These are phyloP conservation scores for Metschnikowia rubicola DNA, from an alignment of 805 yeast species.

Conservation along the genomic window DNA sequence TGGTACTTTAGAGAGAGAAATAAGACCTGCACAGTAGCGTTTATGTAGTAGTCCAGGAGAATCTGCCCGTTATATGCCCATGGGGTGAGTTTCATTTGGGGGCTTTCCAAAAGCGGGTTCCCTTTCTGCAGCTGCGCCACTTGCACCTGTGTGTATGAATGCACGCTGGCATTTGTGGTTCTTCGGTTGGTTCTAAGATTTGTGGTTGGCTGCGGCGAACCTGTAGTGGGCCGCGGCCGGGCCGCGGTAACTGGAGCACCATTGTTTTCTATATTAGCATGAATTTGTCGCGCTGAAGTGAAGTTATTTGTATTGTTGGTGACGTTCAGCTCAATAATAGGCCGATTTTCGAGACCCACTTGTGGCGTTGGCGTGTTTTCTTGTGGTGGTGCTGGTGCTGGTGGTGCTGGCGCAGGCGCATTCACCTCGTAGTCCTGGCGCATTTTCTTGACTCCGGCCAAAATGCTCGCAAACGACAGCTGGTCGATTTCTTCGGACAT, in stretches of 20 bases:
- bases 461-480: conserved; percentile 65
- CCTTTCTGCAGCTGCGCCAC: conserved; percentile 69
- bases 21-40: conserved; percentile 51
- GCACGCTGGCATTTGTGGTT: conserved; percentile 8
- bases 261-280: too few species aligned
- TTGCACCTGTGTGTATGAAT: conserved; percentile 34
- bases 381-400: not conserved
- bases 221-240: not conserved
- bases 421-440: conserved; percentile 40
- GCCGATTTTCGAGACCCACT: not conserved
- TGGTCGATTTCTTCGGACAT: conserved; percentile 37
- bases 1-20: conserved; percentile 70
- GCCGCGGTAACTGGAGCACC: too few species aligned
- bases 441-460: conserved; percentile 65
- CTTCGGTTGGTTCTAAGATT: not conserved
- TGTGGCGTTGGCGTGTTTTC: not conserved
- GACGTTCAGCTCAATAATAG: too few species aligned
- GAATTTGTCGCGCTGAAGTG: too few species aligned
- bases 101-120: conserved; percentile 59
- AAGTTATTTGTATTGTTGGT: too few species aligned
- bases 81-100: conserved; percentile 46
- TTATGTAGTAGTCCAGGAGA: conserved; percentile 60
- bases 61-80: conserved; percentile 55
- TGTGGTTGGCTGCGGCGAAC: not conserved
- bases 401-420: not conserved